Percentiles rank a stretch among this genome's conserved stretches.
Conservation (phyloP, 768 basidiomycete species). For the Russula dissimulans region DNA sequence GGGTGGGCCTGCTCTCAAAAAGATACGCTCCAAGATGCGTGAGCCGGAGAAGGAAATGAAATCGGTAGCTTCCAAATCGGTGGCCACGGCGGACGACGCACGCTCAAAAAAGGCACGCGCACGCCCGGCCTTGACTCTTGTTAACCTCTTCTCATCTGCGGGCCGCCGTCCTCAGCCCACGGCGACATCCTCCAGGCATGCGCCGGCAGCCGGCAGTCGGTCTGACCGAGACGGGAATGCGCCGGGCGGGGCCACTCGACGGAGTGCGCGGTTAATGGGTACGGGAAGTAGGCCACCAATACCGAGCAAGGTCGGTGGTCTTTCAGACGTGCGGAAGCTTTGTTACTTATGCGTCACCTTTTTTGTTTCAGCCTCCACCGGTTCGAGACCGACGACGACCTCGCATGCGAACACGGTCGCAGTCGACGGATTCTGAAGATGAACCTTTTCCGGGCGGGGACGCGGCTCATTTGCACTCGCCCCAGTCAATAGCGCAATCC, state of each 20-base stretch:
- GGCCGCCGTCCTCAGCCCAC: constrained; percentile 62
- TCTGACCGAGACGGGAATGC: constrained; percentile 43
- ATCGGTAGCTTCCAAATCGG: constrained; percentile 48
- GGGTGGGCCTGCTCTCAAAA: constrained; percentile 68
- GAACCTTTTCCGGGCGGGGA: constrained; percentile 41
- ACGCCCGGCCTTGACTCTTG: constrained; percentile 79
- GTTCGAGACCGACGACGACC: constrained; percentile 55
- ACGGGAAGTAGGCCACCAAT: constrained; percentile 42
- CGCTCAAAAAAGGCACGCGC: constrained; percentile 85
- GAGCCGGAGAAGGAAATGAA: constrained; percentile 45
- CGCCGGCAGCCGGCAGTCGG: constrained; percentile 28
- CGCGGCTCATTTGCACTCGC: constrained; percentile 51
- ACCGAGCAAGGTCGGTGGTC: constrained; percentile 43
- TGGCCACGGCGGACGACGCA: constrained; percentile 43
- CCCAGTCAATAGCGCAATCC: constrained; percentile 27
- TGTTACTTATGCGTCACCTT: background rate
- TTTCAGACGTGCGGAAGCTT: background rate
- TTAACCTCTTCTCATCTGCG: constrained; percentile 77
- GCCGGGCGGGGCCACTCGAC: constrained; percentile 43
- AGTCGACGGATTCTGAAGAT: constrained; percentile 65
- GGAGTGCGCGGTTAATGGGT: constrained; percentile 66
- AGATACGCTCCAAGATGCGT: constrained; percentile 53
- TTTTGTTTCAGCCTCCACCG: constrained; percentile 26
- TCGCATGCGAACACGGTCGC: constrained; percentile 43
- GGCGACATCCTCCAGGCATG: constrained; percentile 53